Evolutionary conservation across 768 basidiomycete genomes (phyloP), one percentile per base, ranked within the genome.

Genomic region (Lanmaoa rubissima): DNA sequence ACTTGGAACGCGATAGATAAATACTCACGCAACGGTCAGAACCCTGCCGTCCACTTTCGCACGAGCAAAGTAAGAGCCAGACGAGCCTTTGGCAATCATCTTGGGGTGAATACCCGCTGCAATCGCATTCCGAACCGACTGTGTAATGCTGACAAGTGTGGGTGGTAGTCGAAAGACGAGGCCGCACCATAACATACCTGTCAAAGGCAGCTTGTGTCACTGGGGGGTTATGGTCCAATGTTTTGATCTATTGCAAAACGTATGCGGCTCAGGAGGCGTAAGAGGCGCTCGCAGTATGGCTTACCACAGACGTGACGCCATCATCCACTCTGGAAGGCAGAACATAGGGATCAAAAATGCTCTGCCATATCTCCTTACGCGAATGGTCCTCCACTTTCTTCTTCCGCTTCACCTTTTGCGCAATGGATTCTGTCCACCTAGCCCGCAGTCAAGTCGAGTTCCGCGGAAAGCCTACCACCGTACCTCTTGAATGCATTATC

Each of bases 1-100:
- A 28, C 47, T 35, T 9, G 47, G 11, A 24, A 52, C 17, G 16
- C 12, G 26, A 7, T 46, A 12, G 38, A 24, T 24, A 34, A 13
- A 21, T 21, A 75, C 89, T 71, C 66, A 91, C 90, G 87, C 90
- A 43, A 93, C 86, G 14, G 88, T 92, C 59, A 89, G 87, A 8
- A 92, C 80, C 44, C 80, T 77, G 21, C 87, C 88, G 14, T 90
- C 88, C n/a, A 78, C 74, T 72, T 88, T 92, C 1, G 86, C 83
- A 55, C 90, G 83, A n/a, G 90, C 92, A 72, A 95, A 95, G 73
- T 96, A 96, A 45, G 90, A 92, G 0, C 94, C 94, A 6, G 88
- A 91, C 2, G 90, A 92, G 12, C 94, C 94, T 65, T 93, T 94
- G 5, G 82, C 73, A 48, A 95, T 95, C 84, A 95, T 90, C 70